These are phyloP conservation scores for Sporothrix protearum DNA, from an alignment of 2,329 filamentous ascomycete genomes.

Conservation along the genomic window DNA sequence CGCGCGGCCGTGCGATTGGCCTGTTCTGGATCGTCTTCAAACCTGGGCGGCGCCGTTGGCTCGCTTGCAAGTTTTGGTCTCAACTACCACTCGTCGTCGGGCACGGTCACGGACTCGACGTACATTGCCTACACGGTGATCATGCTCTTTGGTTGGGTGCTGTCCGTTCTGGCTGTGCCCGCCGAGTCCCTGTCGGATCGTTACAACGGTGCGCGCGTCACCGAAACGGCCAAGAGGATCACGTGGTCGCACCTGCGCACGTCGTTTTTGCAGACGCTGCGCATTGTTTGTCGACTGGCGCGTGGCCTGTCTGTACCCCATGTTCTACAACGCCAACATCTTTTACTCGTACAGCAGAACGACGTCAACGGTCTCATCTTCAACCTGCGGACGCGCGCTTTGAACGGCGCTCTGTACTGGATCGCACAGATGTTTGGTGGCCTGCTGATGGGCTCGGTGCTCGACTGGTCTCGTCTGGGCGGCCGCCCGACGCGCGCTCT, in stretches of 20 bases:
- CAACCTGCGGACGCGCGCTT: constrained; percentile 53
- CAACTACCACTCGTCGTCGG: constrained; percentile 42
- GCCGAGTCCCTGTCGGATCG: constrained; percentile 29
- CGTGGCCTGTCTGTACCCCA: constrained; percentile 62
- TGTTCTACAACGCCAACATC: constrained; percentile 70
- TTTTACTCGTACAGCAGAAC: constrained; percentile 58
- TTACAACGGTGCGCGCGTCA: constrained; percentile 21
- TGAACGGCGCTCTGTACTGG: constrained; percentile 55
- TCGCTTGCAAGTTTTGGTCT: constrained; percentile 68
- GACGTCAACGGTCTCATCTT: constrained; percentile 53
- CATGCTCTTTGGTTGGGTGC: constrained; percentile 26
- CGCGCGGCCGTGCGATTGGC: constrained; percentile 84
- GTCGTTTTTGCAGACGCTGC: constrained; percentile 37
- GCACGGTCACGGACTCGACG: constrained; percentile 27
- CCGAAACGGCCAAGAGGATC: neutral
- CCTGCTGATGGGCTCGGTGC: constrained; percentile 44
- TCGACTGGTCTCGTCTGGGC: constrained; percentile 43
- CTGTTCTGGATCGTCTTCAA: constrained; percentile 97
- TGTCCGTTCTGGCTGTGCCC: constrained; percentile 66
- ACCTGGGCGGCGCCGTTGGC: constrained; percentile 83
- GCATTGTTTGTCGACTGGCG: constrained; percentile 45
- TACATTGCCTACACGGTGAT: constrained; percentile 28
- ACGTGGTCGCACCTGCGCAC: constrained; percentile 38
- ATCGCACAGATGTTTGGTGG: constrained; percentile 55
- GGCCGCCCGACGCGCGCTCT: constrained; percentile 43